phyloP scores from a whole-genome alignment of 352 stramenopile species.

The Pseudoperonospora humuli region DNA sequence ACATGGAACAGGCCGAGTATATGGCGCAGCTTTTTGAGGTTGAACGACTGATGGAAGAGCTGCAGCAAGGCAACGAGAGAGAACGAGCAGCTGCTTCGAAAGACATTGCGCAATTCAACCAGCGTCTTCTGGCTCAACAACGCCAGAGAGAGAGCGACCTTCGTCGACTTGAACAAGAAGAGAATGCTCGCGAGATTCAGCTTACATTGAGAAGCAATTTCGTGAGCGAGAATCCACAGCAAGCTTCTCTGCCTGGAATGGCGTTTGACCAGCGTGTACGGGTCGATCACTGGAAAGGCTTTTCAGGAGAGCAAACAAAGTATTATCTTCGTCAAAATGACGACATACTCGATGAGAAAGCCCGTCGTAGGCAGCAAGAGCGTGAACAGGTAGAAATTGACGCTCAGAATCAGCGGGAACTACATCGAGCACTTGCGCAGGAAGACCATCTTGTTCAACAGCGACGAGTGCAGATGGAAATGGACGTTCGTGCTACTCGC shows the following conservation, averaged over 20 bases:
- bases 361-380: conserved; percentile 28
- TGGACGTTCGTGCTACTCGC: conserved; percentile 42
- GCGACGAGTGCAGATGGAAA: conserved; percentile 37
- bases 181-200: conserved; percentile 53
- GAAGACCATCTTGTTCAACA: conserved; percentile 49
- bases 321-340: conserved; percentile 53
- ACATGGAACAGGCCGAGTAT: conserved; percentile 33
- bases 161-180: conserved; percentile 36
- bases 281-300: conserved; percentile 76
- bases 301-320: conserved; percentile 53
- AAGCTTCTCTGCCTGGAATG: conserved; percentile 34
- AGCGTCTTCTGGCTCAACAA: conserved; percentile 36
- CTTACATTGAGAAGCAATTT: conserved; percentile 50
- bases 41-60: conserved; percentile 41
- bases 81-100: conserved; percentile 37
- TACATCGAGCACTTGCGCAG: conserved; percentile 37
- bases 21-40: conserved; percentile 47
- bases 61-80: conserved; percentile 48
- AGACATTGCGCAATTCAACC: conserved; percentile 53
- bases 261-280: no score
- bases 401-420: conserved; percentile 23
- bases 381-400: conserved; percentile 33
- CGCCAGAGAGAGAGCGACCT: conserved; percentile 28
- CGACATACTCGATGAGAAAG: conserved; percentile 44
- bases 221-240: conserved; percentile 60